phyloP scores from a whole-genome alignment of 805 yeast genomes.

The Candida silvicultrix region DNA sequence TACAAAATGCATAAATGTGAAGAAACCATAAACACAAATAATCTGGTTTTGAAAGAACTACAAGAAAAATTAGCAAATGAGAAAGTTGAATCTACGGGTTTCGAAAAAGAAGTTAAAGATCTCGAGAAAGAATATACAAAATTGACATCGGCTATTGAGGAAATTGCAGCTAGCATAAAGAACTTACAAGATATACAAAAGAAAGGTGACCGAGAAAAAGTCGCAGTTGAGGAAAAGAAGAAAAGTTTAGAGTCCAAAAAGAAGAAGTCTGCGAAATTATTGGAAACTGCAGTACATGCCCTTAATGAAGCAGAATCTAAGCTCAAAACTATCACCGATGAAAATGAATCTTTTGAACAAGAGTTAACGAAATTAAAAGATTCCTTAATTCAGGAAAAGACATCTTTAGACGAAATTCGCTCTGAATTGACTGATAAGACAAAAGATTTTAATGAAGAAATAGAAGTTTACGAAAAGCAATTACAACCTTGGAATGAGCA shows the following conservation, averaged over 20 bases:
- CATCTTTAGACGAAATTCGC: conserved; percentile 56
- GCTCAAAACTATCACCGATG: conserved; percentile 37
- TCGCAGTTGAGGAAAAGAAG: conserved; percentile 68
- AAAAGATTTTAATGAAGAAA: conserved; percentile 54
- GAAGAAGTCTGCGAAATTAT: conserved; percentile 51
- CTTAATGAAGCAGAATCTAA: conserved; percentile 40
- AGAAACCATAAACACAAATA: conserved; percentile 32
- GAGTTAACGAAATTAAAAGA: conserved; percentile 40
- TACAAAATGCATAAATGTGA: conserved; percentile 35
- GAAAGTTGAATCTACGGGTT: conserved; percentile 32
- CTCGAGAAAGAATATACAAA: conserved; percentile 25
- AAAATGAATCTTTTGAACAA: conserved; percentile 34
- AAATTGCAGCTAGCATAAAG: conserved; percentile 21
- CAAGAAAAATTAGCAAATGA: conserved; percentile 38
- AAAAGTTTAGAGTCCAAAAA: conserved; percentile 58
- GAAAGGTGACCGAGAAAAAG: conserved; percentile 49
- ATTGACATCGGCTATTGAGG: conserved; percentile 18
- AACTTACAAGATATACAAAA: conserved; percentile 30
- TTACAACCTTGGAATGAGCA: conserved; percentile 81
- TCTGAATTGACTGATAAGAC: conserved; percentile 69
- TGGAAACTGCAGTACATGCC: conserved; percentile 40
- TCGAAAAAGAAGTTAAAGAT: conserved; percentile 30
- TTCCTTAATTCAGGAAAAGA: conserved; percentile 46
- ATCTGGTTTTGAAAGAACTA: conserved; percentile 31
- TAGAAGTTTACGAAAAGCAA: conserved; percentile 54